Evolutionary conservation across 1,139 yeast genomes (phyloP).

Genomic region (Geotrichum restrictum): DNA sequence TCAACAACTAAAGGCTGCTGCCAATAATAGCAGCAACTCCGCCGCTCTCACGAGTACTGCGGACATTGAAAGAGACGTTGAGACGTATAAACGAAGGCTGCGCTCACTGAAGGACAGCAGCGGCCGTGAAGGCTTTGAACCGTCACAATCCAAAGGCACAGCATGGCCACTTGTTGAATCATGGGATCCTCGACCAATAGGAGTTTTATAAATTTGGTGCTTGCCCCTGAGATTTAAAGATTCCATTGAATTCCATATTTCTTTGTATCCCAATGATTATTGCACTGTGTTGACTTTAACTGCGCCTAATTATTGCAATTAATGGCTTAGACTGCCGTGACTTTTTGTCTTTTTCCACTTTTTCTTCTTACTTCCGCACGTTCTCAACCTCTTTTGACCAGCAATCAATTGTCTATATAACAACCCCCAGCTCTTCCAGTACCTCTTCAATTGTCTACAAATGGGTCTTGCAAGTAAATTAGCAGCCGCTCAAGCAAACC

Average conservation of each 20-base stretch:
- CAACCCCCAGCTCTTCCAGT: not conserved
- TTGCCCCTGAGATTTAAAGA: not conserved
- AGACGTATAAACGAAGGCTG: slow-evolving; percentile 1
- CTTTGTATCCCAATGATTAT: too few species aligned
- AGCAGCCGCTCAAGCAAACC: slow-evolving; percentile 20
- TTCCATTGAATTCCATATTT: too few species aligned
- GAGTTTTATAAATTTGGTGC: slow-evolving; percentile 26
- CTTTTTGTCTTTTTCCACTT: not conserved
- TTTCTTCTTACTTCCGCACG: not conserved
- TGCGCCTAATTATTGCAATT: too few species aligned
- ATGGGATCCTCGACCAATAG: slow-evolving; percentile 31
- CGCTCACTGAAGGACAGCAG: not conserved
- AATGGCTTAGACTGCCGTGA: not conserved
- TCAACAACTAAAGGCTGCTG: not conserved
- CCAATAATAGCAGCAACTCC: not conserved
- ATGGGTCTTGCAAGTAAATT: slow-evolving; percentile 24
- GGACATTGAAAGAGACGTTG: not conserved
- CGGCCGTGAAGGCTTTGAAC: too few species aligned
- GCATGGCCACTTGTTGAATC: slow-evolving; percentile 23
- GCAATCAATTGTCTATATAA: not conserved
- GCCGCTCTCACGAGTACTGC: not conserved
- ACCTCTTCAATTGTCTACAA: not conserved
- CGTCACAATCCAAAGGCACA: not conserved
- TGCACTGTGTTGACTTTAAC: too few species aligned
- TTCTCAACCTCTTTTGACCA: not conserved